Evolutionary conservation across 2,329 filamentous ascomycete species (phyloP).

Genomic region (Phoma sp.): DNA sequence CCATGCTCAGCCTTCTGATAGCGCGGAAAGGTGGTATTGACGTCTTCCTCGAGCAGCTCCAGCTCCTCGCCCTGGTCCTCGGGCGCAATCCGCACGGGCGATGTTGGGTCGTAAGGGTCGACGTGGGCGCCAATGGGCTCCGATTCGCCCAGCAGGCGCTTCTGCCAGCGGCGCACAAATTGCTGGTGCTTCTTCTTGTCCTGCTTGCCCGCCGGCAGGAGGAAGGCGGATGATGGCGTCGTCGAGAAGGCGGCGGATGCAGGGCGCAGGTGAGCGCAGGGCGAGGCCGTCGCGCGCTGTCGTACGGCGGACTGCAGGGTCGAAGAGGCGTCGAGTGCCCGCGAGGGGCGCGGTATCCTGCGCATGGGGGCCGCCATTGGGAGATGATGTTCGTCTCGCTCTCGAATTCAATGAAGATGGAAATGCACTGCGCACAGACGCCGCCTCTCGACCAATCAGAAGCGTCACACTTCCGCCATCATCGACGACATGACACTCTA

Average conservation of each 20-base stretch:
- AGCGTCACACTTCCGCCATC: constrained; percentile 3
- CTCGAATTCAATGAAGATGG: constrained; percentile 16
- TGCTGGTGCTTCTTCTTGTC: constrained; percentile 47
- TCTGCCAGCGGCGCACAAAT: constrained; percentile 46
- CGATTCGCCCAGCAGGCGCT: constrained; percentile 44
- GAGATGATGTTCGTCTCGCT: constrained; percentile 17
- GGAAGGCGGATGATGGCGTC: constrained; percentile 30
- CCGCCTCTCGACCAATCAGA: constrained; percentile 32
- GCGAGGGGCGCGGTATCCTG: constrained; percentile 45
- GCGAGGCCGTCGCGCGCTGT: constrained; percentile 22
- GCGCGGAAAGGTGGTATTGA: background rate
- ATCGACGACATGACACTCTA: background rate
- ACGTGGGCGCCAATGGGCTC: constrained; percentile 47
- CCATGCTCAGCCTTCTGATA: constrained; percentile 21
- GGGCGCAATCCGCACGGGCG: constrained; percentile 44
- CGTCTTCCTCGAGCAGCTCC: constrained; percentile 40
- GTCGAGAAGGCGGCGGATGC: constrained; percentile 39
- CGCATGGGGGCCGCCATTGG: constrained; percentile 42
- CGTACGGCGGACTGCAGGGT: constrained; percentile 21
- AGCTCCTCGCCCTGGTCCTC: constrained; percentile 46
- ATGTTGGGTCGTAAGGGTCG: constrained; percentile 47
- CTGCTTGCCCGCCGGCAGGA: constrained; percentile 35
- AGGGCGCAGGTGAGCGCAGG: constrained; percentile 16
- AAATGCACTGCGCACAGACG: constrained; percentile 27
- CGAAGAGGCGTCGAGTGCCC: constrained; percentile 39